Conservation (phyloP, 108 stramenopile species). For the Skeletonema tropicum region DNA sequence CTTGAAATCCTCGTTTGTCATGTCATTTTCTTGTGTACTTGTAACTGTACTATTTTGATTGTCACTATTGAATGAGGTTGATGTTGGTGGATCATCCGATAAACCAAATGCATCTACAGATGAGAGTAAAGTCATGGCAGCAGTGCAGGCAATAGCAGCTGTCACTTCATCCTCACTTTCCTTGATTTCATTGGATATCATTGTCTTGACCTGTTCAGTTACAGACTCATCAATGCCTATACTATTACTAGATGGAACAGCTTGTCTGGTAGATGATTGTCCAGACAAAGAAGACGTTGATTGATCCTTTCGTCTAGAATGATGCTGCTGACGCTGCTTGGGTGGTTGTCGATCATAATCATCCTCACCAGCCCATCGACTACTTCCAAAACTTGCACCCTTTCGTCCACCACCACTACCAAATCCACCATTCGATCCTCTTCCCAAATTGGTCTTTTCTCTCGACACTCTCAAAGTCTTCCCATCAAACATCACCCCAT, state of each 20-base stretch:
- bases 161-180: constrained; percentile 33
- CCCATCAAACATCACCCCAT: constrained; percentile 47
- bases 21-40: neutral
- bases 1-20: constrained; percentile 27
- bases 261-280: neutral
- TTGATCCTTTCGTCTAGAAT: neutral
- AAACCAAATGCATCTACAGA: constrained; percentile 38
- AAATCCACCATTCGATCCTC: neutral
- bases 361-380: constrained; percentile 34
- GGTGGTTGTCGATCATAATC: neutral
- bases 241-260: neutral
- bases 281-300: neutral
- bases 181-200: constrained; percentile 6
- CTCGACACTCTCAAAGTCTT: constrained; percentile 32
- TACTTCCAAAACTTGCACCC: constrained; percentile 41
- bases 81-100: neutral
- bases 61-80: neutral
- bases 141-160: constrained; percentile 50
- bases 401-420: constrained; percentile 7
- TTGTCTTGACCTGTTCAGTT: neutral
- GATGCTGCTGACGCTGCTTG: neutral
- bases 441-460: constrained; percentile 32
- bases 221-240: neutral
- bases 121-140: constrained; percentile 46
- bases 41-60: constrained; percentile 1